phyloP scores from a whole-genome alignment of 176 grass and related monocot genomes.

The Hordeum marinum region DNA sequence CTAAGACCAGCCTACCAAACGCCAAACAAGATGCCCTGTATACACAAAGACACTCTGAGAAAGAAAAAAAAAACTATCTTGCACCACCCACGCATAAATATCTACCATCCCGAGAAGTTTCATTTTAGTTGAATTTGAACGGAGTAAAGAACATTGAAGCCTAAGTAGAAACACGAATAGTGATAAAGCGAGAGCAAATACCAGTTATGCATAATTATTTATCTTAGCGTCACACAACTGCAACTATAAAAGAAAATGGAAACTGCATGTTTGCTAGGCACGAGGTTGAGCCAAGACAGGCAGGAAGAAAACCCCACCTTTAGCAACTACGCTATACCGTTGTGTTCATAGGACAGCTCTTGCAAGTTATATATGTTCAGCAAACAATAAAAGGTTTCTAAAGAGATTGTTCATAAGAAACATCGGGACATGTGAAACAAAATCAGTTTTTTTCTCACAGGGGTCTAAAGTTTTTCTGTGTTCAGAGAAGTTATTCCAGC shows the following conservation, averaged over 20 bases:
- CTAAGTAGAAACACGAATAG: not conserved
- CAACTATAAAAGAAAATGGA: not conserved
- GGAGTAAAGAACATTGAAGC: not conserved
- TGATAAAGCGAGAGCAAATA: not conserved
- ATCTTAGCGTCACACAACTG: not conserved
- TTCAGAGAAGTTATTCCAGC: not conserved
- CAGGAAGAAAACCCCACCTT: not conserved
- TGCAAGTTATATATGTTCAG: not conserved
- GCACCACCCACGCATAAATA: not conserved
- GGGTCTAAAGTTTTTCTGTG: not conserved
- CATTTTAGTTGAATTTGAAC: not conserved
- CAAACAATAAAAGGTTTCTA: not conserved
- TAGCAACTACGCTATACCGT: not conserved
- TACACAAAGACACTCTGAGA: not conserved
- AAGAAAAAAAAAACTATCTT: not conserved
- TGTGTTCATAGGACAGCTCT: not conserved
- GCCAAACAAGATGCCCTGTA: not conserved
- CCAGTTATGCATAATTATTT: conserved; percentile 4
- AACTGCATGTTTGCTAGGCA: not conserved
- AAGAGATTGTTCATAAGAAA: not conserved
- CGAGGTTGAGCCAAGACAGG: not conserved
- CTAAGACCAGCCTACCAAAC: not conserved
- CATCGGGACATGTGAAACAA: not conserved
- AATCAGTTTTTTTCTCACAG: not conserved
- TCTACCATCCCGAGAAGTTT: not conserved